A percentile compares a stretch with the other conserved stretches of the same genome.
Conservation (phyloP, 441 rosid genomes). For the Populus hybrid region DNA sequence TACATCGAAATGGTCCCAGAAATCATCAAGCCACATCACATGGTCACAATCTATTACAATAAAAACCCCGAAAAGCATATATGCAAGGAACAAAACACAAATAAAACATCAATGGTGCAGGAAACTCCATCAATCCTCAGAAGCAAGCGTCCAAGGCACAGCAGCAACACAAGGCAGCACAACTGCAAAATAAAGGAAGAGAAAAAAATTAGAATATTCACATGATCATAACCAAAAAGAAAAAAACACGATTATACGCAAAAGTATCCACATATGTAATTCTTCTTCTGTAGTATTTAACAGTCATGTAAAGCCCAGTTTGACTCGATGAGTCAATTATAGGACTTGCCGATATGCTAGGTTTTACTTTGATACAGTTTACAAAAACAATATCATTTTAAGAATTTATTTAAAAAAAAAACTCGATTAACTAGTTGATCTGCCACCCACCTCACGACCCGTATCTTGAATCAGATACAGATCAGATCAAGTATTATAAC, state of each 20-base stretch:
- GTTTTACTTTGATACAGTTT: not conserved
- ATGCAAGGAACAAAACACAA: too few species aligned
- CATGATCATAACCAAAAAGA: not conserved
- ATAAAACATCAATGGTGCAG: not conserved
- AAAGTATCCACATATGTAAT: not conserved
- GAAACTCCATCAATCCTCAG: constrained; percentile 12
- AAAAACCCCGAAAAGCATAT: too few species aligned
- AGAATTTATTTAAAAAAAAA: not conserved
- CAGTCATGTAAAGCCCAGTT: not conserved
- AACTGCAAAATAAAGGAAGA: constrained; percentile 26
- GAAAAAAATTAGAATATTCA: too few species aligned
- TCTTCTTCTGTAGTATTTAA: not conserved
- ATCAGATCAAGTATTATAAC: not conserved
- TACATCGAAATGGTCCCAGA: too few species aligned
- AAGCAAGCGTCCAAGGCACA: constrained; percentile 47
- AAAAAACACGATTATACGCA: not conserved
- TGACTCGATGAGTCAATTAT: not conserved
- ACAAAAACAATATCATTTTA: too few species aligned
- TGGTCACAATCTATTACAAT: too few species aligned
- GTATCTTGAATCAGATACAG: not conserved
- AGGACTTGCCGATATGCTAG: not conserved
- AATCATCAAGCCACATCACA: too few species aligned
- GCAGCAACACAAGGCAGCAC: constrained; percentile 53
- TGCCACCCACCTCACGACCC: not conserved
- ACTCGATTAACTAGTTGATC: not conserved